A percentile compares a stretch with the other conserved stretches of the same genome.
Evolutionary conservation across 2,329 filamentous ascomycete species (phyloP).

Genomic region (Diaporthe vaccinii): DNA sequence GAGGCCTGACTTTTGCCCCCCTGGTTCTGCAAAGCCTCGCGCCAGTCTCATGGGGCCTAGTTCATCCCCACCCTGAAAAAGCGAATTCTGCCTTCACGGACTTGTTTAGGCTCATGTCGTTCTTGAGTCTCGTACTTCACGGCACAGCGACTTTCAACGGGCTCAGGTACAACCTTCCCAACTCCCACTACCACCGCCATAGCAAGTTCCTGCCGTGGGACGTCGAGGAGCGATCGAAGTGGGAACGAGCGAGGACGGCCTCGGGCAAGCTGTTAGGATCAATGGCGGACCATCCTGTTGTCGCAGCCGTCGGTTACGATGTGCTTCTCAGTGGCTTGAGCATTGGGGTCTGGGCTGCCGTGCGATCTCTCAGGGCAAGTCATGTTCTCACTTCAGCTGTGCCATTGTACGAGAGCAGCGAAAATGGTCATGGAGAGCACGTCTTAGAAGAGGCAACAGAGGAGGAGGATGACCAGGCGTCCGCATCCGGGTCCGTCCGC

Average conservation of each 20-base stretch:
- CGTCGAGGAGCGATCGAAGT: slow-evolving; percentile 56
- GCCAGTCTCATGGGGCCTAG: slow-evolving; percentile 63
- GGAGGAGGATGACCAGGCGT: neutral
- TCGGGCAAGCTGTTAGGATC: slow-evolving; percentile 62
- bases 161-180: slow-evolving; percentile 62
- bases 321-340: slow-evolving; percentile 67
- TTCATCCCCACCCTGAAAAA: slow-evolving; percentile 56
- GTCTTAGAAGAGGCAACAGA: slow-evolving; percentile 31
- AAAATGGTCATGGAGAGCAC: neutral
- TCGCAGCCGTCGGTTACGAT: slow-evolving; percentile 70
- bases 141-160: slow-evolving; percentile 58
- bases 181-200: slow-evolving; percentile 62
- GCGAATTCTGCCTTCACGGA: slow-evolving; percentile 57
- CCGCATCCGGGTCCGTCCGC: slow-evolving; percentile 38
- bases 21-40: slow-evolving; percentile 61
- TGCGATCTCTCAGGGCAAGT: slow-evolving; percentile 63
- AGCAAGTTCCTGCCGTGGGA: slow-evolving; percentile 62
- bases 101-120: slow-evolving; percentile 63
- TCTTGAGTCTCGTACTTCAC: slow-evolving; percentile 60
- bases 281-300: slow-evolving; percentile 68
- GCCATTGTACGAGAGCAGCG: slow-evolving; percentile 47
- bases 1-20: slow-evolving; percentile 60
- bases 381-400: slow-evolving; percentile 59
- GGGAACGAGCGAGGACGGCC: slow-evolving; percentile 61
- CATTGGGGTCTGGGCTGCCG: slow-evolving; percentile 70